Evolutionary conservation across 768 basidiomycete species (phyloP).

Genomic region (Russula olivacea): DNA sequence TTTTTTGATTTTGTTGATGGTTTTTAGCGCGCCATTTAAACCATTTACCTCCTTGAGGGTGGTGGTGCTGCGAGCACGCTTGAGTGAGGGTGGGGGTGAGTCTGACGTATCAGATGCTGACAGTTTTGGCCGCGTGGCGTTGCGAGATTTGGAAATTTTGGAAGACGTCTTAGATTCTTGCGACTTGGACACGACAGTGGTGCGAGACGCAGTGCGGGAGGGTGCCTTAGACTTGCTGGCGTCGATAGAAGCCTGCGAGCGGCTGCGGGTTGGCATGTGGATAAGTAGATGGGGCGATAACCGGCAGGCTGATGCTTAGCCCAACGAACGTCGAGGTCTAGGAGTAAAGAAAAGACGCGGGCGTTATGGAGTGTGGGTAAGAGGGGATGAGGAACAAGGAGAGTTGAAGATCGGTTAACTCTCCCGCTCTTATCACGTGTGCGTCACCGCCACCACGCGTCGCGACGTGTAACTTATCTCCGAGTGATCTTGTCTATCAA

Average conservation of each 20-base stretch:
- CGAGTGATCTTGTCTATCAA: too few relatives aligned
- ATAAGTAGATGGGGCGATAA: background rate
- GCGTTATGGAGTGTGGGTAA: background rate
- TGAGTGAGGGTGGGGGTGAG: conserved; percentile 20
- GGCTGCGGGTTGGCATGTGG: conserved; percentile 20
- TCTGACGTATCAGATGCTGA: conserved; percentile 19
- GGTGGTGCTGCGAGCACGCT: conserved; percentile 16
- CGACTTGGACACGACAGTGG: background rate
- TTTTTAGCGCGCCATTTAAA: conserved; percentile 7
- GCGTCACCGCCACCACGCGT: conserved; percentile 12
- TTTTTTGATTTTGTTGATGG: conserved; percentile 9
- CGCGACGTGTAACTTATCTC: conserved; percentile 3
- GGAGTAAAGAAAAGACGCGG: background rate
- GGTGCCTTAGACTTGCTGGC: conserved; percentile 15
- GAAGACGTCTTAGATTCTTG: background rate
- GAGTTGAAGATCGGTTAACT: background rate
- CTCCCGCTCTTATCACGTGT: conserved; percentile 7
- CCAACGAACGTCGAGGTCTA: background rate
- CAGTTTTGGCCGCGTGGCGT: conserved; percentile 2
- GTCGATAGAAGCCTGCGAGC: conserved; percentile 18
- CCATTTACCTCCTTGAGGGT: conserved; percentile 20
- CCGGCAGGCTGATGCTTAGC: background rate
- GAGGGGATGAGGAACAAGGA: background rate
- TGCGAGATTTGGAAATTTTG: conserved; percentile 6
- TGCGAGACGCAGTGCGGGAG: conserved; percentile 20